Conservation (phyloP, 1,284 basidiomycete species). For the Caloboletus firmus region DNA sequence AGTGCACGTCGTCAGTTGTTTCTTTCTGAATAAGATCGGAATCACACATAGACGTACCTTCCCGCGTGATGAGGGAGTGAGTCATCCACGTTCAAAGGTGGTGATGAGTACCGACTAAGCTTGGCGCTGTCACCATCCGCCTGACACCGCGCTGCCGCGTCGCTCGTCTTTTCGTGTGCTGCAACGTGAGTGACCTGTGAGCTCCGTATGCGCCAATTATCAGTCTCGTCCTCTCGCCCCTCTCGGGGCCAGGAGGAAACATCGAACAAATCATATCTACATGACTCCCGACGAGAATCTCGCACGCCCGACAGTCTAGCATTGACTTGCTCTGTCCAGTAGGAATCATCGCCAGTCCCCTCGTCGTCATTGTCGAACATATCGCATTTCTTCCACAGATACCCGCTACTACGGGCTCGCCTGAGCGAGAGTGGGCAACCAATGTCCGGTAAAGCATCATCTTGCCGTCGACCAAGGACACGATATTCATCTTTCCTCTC, state of each 20-base stretch:
- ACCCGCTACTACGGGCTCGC: background rate
- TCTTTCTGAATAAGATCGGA: background rate
- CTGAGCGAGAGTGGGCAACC: background rate
- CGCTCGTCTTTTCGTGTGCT: background rate
- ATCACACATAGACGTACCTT: slow-evolving; percentile 4
- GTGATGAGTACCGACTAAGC: slow-evolving; percentile 7
- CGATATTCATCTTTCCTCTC: background rate
- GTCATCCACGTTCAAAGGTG: background rate
- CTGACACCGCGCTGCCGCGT: background rate
- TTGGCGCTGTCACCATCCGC: background rate
- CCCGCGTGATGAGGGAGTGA: background rate
- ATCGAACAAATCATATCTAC: background rate
- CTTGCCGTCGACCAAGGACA: background rate
- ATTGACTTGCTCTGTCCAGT: slow-evolving; percentile 14
- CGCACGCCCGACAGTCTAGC: background rate
- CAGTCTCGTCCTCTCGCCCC: slow-evolving; percentile 4
- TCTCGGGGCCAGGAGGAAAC: background rate
- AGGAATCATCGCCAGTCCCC: background rate
- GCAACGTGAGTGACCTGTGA: background rate
- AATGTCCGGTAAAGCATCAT: background rate
- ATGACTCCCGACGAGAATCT: background rate
- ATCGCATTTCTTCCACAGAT: background rate
- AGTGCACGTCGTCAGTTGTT: background rate
- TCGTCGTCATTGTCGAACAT: background rate
- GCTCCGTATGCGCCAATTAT: slow-evolving; percentile 14